Conservation (phyloP, 208 protist genomes). For the Trypanosoma cruzi region DNA sequence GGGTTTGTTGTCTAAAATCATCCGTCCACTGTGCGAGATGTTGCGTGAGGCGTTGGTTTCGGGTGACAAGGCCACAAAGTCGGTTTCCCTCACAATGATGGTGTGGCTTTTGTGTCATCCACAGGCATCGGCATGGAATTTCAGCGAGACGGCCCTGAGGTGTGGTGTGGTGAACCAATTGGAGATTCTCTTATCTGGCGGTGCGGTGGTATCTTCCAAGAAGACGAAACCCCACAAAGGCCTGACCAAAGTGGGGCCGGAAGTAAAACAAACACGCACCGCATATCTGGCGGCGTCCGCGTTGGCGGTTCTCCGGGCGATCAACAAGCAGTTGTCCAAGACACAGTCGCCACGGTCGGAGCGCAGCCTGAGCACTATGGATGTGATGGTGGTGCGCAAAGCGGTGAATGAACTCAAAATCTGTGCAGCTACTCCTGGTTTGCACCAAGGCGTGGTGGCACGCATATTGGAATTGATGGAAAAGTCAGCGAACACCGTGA, state of each 20-base stretch:
- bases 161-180: constrained; percentile 69
- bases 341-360: not conserved
- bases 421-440: constrained; percentile 4
- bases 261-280: constrained; percentile 11
- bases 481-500: constrained; percentile 18
- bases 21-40: constrained; percentile 85
- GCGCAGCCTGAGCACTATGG: not conserved
- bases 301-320: not conserved
- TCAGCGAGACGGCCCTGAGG: constrained; percentile 52
- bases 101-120: constrained; percentile 77
- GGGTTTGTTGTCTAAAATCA: constrained; percentile 44
- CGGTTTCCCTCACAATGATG: constrained; percentile 83
- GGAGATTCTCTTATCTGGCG: constrained; percentile 37
- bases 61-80: constrained; percentile 78
- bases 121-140: constrained; percentile 47
- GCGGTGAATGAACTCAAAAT: constrained; percentile 17
- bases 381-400: constrained; percentile 10
- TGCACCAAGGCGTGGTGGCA: constrained; percentile 13
- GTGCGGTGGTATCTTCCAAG: not conserved
- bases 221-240: not conserved
- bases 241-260: not conserved
- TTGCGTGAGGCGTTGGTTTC: constrained; percentile 69
- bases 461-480: constrained; percentile 25
- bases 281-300: constrained; percentile 14
- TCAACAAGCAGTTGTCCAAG: constrained; percentile 5